Evolutionary conservation across 495 filamentous ascomycete genomes (phyloP).

Genomic region (Tuber calosporum): DNA sequence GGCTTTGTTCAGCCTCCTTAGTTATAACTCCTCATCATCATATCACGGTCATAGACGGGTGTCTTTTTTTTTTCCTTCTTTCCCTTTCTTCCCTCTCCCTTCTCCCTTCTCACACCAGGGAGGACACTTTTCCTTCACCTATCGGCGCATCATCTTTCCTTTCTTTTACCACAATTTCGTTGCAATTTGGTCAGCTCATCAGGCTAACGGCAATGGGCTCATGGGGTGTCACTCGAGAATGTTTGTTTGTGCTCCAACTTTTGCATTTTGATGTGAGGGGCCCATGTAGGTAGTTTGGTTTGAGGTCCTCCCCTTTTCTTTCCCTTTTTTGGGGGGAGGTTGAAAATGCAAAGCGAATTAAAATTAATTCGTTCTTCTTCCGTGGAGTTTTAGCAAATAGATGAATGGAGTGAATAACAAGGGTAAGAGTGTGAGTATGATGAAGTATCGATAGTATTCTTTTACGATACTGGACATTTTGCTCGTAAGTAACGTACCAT

Average conservation of each 20-base stretch:
- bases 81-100: slow-evolving; percentile 10
- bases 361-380: neutral
- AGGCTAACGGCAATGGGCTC: slow-evolving; percentile 4
- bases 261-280: neutral
- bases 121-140: slow-evolving; percentile 15
- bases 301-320: neutral
- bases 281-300: neutral
- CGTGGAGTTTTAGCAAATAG: neutral
- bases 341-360: neutral
- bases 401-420: neutral
- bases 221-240: slow-evolving; percentile 6
- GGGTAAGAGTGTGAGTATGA: too few relatives aligned
- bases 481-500: neutral
- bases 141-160: slow-evolving; percentile 9
- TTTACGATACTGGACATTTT: neutral
- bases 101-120: neutral
- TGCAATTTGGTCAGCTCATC: neutral
- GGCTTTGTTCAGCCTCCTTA: neutral
- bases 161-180: neutral
- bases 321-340: neutral
- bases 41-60: slow-evolving; percentile 6
- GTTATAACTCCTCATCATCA: neutral
- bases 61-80: slow-evolving; percentile 7
- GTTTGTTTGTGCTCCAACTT: neutral
- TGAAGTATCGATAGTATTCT: neutral